Evolutionary conservation across 2,329 filamentous ascomycete species (phyloP), one percentile per base, ranked within the genome.

Genomic region (Penicillium sp.): DNA sequence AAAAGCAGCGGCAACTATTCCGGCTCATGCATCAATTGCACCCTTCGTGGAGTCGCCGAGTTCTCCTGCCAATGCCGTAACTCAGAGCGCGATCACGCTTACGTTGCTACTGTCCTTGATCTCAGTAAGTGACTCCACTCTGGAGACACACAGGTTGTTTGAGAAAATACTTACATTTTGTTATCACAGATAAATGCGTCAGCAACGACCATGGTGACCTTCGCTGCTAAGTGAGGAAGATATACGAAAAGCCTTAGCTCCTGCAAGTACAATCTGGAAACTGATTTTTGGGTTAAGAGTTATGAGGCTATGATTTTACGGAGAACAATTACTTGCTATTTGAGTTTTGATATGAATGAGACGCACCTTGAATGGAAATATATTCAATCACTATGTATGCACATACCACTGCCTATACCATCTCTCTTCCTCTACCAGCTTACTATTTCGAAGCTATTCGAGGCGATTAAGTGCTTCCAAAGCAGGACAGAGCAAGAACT

Each of bases 171-270:
- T 56, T 42, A 59, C 13, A 19, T 6, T n/a, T 7, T 43, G 11
- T 11, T 23, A 41, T 1, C 2, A 43, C 9, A 63, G 57, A 62
- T 49, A 58, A 63, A 23, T 63, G 59, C 38, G 55, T 63, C 42
- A 56, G 53, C 46, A 61, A 61, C 49, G 55, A 60, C 49, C 59
- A 61, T 35, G 59, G 59, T 23, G 51, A 60, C 23, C 59, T 63
- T n/a, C 41, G 49, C 13, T 63, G 59, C 53, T 63, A 58, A 29
- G 38, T 51, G 13, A n/a, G 23, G 26, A 14, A 18, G 7, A 34
- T 19, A 8, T 2, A 34, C 13, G n/a, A 23, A 13, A 32, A 4
- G 2, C 23, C 8, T 2, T 14, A 18, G 16, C 11, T 19, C 16
- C 8, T 18, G 19, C 8, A 13, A 39, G 36, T 16, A 19, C 9